Conservation (phyloP, 805 yeast genomes). For the Suhomyces kilbournensis region DNA sequence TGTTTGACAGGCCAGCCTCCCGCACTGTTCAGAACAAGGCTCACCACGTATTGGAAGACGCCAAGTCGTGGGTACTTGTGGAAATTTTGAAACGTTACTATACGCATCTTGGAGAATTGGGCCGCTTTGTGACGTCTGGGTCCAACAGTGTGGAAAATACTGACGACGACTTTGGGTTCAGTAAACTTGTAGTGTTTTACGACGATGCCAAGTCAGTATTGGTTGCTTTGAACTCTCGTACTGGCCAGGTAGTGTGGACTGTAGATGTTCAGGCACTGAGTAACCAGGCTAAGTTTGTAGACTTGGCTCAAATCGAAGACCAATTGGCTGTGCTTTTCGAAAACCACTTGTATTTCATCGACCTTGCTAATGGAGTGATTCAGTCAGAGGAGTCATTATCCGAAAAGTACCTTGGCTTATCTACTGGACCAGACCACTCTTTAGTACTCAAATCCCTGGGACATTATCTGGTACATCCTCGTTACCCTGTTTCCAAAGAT, state of each 20-base stretch:
- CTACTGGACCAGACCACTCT: background rate
- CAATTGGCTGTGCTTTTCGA: slow-evolving; percentile 13
- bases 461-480: background rate
- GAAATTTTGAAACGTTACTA: slow-evolving; percentile 17
- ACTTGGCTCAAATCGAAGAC: slow-evolving; percentile 13
- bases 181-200: slow-evolving; percentile 28
- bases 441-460: background rate
- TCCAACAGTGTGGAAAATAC: background rate
- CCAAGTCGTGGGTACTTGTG: slow-evolving; percentile 8
- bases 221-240: slow-evolving; percentile 10
- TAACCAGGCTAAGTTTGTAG: background rate
- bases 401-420: background rate
- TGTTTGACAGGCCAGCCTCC: slow-evolving; percentile 33
- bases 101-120: slow-evolving; percentile 35
- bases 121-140: slow-evolving; percentile 19
- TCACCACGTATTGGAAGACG: slow-evolving; percentile 31
- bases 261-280: background rate
- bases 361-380: slow-evolving; percentile 17
- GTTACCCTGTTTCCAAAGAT: slow-evolving; percentile 1
- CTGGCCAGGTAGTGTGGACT: slow-evolving; percentile 1
- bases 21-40: slow-evolving; percentile 25
- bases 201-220: slow-evolving; percentile 13
- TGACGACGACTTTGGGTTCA: slow-evolving; percentile 28
- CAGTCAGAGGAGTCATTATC: background rate
- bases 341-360: slow-evolving; percentile 7